Evolutionary conservation across 805 yeast species (phyloP).

Genomic region (Wickerhamiella dianesei): DNA sequence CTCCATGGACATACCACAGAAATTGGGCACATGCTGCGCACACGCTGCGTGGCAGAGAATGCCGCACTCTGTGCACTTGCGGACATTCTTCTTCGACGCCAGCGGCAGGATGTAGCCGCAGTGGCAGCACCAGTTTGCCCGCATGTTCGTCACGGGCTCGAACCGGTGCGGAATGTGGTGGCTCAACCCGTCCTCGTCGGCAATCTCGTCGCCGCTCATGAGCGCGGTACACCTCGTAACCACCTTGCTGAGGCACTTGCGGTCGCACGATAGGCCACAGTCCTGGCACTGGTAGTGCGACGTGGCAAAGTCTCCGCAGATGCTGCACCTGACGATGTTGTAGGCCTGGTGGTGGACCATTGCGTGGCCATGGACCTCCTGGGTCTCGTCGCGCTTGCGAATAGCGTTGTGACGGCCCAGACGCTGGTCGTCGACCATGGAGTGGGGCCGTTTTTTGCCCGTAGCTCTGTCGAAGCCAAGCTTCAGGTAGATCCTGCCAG

Average conservation of each 20-base stretch:
- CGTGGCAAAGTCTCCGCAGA: conserved; percentile 87
- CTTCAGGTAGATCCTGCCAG: conserved; percentile 73
- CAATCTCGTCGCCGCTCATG: conserved; percentile 35
- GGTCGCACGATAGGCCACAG: conserved; percentile 64
- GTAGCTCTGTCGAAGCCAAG: conserved; percentile 60
- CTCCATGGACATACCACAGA: conserved; percentile 98
- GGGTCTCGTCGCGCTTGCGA: conserved; percentile 69
- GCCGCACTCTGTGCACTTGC: conserved; percentile 84
- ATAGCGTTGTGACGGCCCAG: conserved; percentile 96
- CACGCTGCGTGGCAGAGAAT: conserved; percentile 89
- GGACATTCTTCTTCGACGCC: conserved; percentile 72
- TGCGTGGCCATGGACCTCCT: conserved; percentile 93
- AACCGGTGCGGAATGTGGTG: conserved; percentile 96
- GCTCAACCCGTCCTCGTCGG: conserved; percentile 71
- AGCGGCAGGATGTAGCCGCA: conserved; percentile 95
- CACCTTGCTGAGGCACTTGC: conserved; percentile 63
- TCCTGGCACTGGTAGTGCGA: conserved; percentile 73
- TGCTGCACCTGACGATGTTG: conserved; percentile 92
- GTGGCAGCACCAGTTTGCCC: conserved; percentile 99
- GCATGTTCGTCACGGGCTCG: conserved; percentile 80
- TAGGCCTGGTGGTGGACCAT: conserved; percentile 82
- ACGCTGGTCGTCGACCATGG: conserved; percentile 32
- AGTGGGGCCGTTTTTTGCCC: conserved; percentile 27
- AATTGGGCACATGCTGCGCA: conserved; percentile 90
- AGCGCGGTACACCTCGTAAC: conserved; percentile 66